These are phyloP conservation scores for Pythium grandisporangium DNA, from an alignment of 352 stramenopile species.

Conservation along the genomic window DNA sequence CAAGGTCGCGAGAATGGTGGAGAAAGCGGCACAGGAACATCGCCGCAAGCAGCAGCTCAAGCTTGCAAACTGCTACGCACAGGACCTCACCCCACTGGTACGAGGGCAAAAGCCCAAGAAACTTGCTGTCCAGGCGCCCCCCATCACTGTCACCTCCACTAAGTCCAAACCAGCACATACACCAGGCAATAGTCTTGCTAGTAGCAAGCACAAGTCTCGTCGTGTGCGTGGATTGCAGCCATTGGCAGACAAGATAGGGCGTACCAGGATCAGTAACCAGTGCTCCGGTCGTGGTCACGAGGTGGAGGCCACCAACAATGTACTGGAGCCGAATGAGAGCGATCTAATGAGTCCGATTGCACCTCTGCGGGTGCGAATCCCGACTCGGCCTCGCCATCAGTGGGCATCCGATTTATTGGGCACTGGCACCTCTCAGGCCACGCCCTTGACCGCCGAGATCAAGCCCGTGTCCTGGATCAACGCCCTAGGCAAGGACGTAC, in stretches of 20 bases:
- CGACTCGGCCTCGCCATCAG: background rate
- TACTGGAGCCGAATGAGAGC: constrained; percentile 9
- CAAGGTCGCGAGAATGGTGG: constrained; percentile 4
- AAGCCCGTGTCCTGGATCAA: constrained; percentile 46
- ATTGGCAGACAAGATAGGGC: no score
- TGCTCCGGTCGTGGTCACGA: background rate
- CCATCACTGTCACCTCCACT: no score
- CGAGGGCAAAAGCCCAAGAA: constrained; percentile 36
- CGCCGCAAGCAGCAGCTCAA: constrained; percentile 20
- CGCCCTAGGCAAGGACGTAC: constrained; percentile 26
- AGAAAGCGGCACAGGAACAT: constrained; percentile 12
- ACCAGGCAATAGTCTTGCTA: constrained; percentile 1
- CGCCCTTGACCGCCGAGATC: constrained; percentile 51
- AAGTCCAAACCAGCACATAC: constrained; percentile 1
- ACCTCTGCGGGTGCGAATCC: background rate
- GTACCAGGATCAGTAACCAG: no score
- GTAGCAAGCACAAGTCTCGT: background rate
- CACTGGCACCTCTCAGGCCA: background rate
- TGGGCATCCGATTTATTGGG: background rate
- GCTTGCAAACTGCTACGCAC: constrained; percentile 42
- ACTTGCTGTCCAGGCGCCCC: constrained; percentile 17
- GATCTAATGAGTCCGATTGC: no score
- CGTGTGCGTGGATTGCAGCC: no score
- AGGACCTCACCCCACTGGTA: constrained; percentile 51
- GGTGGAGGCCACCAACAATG: constrained; percentile 4